A percentile compares a stretch with the other conserved stretches of the same genome.
Conservation (phyloP, 495 filamentous ascomycete genomes). For the Penicillium crystallinum region DNA sequence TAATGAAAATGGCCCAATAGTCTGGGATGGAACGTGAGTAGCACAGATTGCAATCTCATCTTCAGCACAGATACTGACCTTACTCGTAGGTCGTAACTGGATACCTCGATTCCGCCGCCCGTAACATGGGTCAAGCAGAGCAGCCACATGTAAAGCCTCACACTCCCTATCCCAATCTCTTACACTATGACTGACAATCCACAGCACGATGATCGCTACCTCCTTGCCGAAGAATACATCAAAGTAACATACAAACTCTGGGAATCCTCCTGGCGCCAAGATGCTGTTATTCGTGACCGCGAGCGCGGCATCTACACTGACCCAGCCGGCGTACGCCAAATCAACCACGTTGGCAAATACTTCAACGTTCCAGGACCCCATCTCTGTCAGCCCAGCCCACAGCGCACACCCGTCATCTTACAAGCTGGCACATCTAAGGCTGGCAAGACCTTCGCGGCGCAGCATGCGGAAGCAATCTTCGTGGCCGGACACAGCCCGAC, state of each 20-base stretch:
- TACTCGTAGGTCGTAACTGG: conserved; percentile 53
- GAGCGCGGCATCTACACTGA: conserved; percentile 54
- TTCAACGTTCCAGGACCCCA: conserved; percentile 62
- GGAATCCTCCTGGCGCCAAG: conserved; percentile 64
- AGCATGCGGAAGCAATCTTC: conserved; percentile 54
- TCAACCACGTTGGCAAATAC: conserved; percentile 64
- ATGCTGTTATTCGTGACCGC: conserved; percentile 56
- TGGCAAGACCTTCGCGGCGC: conserved; percentile 58
- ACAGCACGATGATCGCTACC: conserved; percentile 64
- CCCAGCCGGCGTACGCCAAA: conserved; percentile 52
- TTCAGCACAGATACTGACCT: neutral
- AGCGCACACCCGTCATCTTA: conserved; percentile 60
- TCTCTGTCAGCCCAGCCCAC: conserved; percentile 58
- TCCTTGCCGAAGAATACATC: conserved; percentile 62
- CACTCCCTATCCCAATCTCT: too few species aligned
- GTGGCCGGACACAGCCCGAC: conserved; percentile 45
- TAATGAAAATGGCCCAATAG: conserved; percentile 8
- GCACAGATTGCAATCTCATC: neutral
- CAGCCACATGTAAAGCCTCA: conserved; percentile 38
- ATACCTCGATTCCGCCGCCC: conserved; percentile 62
- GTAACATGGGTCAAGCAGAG: conserved; percentile 52
- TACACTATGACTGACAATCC: too few species aligned
- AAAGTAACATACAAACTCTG: conserved; percentile 65
- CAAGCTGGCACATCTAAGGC: conserved; percentile 62
- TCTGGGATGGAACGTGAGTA: conserved; percentile 55